Evolutionary conservation across 2,329 filamentous ascomycete genomes (phyloP), one percentile per base, ranked within the genome.

Genomic region (Aspergillus jensenii): DNA sequence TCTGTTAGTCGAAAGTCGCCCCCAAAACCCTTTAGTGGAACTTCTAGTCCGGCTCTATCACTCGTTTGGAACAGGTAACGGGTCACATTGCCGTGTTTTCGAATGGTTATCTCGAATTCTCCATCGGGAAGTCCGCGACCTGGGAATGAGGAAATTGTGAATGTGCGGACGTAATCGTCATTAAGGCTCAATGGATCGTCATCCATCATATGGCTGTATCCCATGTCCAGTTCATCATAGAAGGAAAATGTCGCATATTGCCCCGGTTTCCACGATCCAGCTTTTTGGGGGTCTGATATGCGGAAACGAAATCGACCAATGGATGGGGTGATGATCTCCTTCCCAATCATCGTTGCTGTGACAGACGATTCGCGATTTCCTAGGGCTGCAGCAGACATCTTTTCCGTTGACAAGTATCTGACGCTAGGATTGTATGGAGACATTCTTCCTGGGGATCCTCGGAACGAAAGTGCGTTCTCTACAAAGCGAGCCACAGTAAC

Each of bases 201-300:
- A 62, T 96, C 87, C 3, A 86, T 81, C 91, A 96, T 96, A 70
- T 96, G 92, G 49, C 82, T 84, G 72, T 91, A 96, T 0, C 91
- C 91, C 11, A 80, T 72, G 62, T 89, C 85, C 1, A 96, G 77
- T 65, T 93, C 87, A 0, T 79, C 71, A 12, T 81, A 79, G 67
- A 96, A 92, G 59, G 90, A 87, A 2, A 96, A 74, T 1, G 90
- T 91, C 17, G 90, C 83, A 73, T 95, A 90, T 68, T 96, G 90
- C 0, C 91, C 91, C 0, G 90, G 79, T 23, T 73, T 78, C 84
- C 90, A 92, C 75, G 62, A 65, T 37, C 66, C 71, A n/a, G 65
- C 47, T 15, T 65, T 65, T 33, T 62, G 65, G 4, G 70, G 69
- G 49, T 78, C 72, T 23, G 68, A 68, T 15, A 86, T 74, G 2